Percentiles rank a stretch among this genome's conserved stretches.
Conservation (phyloP, 176 grass and related monocot species). For the Phyllostachys edulis region DNA sequence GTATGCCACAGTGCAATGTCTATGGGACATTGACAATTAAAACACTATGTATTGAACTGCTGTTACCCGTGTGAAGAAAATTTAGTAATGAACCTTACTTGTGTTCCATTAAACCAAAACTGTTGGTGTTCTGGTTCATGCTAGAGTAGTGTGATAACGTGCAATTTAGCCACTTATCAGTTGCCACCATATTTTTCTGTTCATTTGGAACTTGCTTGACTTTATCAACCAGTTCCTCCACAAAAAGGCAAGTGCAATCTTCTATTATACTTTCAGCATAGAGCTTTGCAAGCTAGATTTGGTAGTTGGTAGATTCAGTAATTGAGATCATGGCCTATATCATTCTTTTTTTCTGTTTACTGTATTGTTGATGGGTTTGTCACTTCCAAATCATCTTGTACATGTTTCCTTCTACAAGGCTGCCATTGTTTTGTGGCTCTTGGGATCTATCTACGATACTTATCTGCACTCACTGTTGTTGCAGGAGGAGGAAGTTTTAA, state of each 20-base stretch:
- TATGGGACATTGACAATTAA: background rate
- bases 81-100: background rate
- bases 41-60: background rate
- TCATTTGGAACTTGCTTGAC: background rate
- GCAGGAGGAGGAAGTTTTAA: slow-evolving; percentile 80
- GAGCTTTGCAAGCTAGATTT: too few species aligned
- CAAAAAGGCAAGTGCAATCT: too few species aligned
- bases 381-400: background rate
- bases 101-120: background rate
- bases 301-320: background rate
- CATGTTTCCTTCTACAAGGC: background rate
- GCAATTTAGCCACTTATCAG: background rate
- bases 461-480: slow-evolving; percentile 10
- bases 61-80: background rate
- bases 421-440: background rate
- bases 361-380: background rate
- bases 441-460: slow-evolving; percentile 3
- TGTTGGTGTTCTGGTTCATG: background rate
- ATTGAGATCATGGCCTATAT: background rate
- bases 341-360: background rate
- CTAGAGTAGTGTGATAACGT: background rate
- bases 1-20: background rate
- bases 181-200: background rate
- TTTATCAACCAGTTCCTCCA: background rate
- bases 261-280: too few species aligned